phyloP scores from a whole-genome alignment of 495 filamentous ascomycete genomes.

The Penicillium simplicissimum region DNA sequence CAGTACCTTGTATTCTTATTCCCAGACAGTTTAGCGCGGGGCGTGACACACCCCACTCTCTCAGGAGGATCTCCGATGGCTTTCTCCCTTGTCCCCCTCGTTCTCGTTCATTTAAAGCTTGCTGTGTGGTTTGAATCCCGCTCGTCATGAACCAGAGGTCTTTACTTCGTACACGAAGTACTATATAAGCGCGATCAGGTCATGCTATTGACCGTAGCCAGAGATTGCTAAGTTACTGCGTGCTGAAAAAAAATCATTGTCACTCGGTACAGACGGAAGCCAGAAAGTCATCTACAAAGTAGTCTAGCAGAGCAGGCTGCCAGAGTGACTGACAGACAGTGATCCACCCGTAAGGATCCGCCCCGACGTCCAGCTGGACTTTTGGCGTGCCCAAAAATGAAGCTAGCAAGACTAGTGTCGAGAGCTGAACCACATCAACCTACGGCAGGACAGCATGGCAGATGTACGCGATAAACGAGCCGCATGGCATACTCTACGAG shows the following conservation, averaged over 20 bases:
- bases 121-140: background rate
- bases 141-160: background rate
- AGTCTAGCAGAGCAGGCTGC: background rate
- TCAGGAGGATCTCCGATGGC: conserved; percentile 19
- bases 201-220: background rate
- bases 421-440: conserved; percentile 8
- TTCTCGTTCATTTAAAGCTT: background rate
- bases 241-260: too few species aligned
- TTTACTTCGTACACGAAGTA: background rate
- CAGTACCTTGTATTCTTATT: background rate
- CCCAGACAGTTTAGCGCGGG: background rate
- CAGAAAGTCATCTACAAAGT: background rate
- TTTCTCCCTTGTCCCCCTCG: background rate
- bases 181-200: background rate
- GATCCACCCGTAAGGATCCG: background rate
- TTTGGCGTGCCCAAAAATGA: background rate
- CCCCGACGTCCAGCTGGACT: background rate
- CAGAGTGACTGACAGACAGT: background rate
- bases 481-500: conserved; percentile 12
- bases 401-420: conserved; percentile 1
- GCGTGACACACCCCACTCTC: conserved; percentile 2
- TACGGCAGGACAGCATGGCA: background rate
- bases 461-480: conserved; percentile 22
- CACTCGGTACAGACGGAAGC: background rate
- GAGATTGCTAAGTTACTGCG: too few species aligned